Evolutionary conservation across 495 filamentous ascomycete species (phyloP), one percentile per base, ranked within the genome.

Genomic region (Terfezia claveryi): DNA sequence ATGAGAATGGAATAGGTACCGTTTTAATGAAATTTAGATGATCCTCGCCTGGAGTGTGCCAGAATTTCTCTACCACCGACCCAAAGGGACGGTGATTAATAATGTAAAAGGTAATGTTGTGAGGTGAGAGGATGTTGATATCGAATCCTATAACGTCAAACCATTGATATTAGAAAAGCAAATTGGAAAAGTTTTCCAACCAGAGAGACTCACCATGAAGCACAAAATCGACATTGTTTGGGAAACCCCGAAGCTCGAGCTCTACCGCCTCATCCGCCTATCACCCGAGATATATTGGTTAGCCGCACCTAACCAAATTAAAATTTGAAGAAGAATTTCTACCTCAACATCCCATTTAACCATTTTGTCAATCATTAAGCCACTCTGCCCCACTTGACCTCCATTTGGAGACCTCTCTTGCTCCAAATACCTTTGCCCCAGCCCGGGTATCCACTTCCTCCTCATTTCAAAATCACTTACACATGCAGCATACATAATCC

Each of bases 1-100:
- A 53, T 0, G 53, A 38, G 4, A 58, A 46, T 0, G 55, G 55
- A 23, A 64, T 54, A 14, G 1, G 41, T 14, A 46, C 6, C 1
- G 56, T 54, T 4, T 23, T 12, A 1, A 56, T 23, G 27, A 58
- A 57, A 4, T 51, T 41, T 2, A 59, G 16, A 23, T 23, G 41
- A 12, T 50, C 14, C 5, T 56, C 41, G 4, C 27, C 32, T 5
- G 63, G 62, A 16, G 56, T 23, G 54, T 65, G 60, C 27, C 44
- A 41, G 54, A 65, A 65, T 37, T 65, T 65, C 12, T 65, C 63
- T 12, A 65, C 50, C 1, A 58, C 52, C 10, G 23, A 46, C 2
- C 55, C 57, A 36, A 55, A 20, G 50, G 41, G 49, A 0, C 51
- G 50, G 54, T 62, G 63, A 59, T 65, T 65, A 54, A 65, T 55